Conservation (phyloP, 2,329 filamentous ascomycete species). For the Domatiomyces globalis region DNA sequence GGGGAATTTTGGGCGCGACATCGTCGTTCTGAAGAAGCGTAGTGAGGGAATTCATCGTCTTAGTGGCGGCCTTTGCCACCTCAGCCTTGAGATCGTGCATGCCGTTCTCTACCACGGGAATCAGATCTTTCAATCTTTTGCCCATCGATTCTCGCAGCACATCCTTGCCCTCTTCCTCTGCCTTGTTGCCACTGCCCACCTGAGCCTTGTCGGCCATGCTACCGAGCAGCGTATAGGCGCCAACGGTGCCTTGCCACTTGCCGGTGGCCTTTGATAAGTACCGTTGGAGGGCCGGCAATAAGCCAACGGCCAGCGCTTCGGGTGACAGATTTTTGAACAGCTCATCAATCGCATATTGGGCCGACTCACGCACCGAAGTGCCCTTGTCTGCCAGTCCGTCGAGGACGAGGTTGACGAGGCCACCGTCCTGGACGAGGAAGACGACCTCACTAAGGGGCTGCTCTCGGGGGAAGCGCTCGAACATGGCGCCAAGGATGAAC, state of each 20-base stretch:
- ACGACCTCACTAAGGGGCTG: slow-evolving; percentile 67
- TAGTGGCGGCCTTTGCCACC: slow-evolving; percentile 68
- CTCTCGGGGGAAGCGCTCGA: slow-evolving; percentile 71
- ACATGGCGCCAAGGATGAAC: slow-evolving; percentile 84
- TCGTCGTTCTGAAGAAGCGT: slow-evolving; percentile 92
- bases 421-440: slow-evolving; percentile 68
- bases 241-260: slow-evolving; percentile 95
- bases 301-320: slow-evolving; percentile 68
- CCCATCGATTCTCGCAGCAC: slow-evolving; percentile 83
- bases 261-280: slow-evolving; percentile 75
- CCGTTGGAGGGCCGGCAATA: slow-evolving; percentile 58
- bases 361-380: slow-evolving; percentile 72
- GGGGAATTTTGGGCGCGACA: slow-evolving; percentile 77
- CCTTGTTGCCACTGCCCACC: slow-evolving; percentile 67
- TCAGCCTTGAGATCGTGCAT: slow-evolving; percentile 96
- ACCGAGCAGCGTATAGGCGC: slow-evolving; percentile 69
- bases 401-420: slow-evolving; percentile 56
- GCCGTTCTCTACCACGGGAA: slow-evolving; percentile 76
- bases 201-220: slow-evolving; percentile 92
- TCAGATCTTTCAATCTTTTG: slow-evolving; percentile 67
- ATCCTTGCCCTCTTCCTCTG: slow-evolving; percentile 78
- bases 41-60: slow-evolving; percentile 83
- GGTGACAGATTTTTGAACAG: slow-evolving; percentile 65
- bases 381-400: slow-evolving; percentile 86
- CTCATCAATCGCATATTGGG: slow-evolving; percentile 85